Evolutionary conservation across 140 eudicot genomes (phyloP), one percentile per base, ranked within the genome.

Genomic region (Anethum foeniculum): DNA sequence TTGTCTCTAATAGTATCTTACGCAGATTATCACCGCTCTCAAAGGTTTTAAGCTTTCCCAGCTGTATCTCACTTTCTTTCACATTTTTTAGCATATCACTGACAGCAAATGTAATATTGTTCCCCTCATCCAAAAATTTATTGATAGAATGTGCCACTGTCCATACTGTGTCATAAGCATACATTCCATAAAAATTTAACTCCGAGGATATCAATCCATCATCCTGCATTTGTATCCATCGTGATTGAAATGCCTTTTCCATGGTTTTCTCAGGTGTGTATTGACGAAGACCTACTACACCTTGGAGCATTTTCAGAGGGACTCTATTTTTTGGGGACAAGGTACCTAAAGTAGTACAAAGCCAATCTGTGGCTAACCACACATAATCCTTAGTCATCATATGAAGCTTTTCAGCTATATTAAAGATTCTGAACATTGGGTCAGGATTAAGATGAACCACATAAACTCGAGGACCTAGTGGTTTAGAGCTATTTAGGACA

Each of bases 331-430:
- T 65, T 12, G 91, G 67, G 64, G 86, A 39, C 58, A 87, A 54
- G 0, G 90, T 80, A 46, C 88, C 85, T 85, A 90, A 83, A 72
- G 88, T 87, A 30, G 91, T 77, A 75, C 88, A 86, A 46, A 90
- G 87, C 93, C 93, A 90, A 79, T 90, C 93, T 8, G 93, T 90
- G 46, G 87, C 80, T 75, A 90, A 36, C 93, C 93, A 90, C 52
- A 88, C 90, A 76, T 90, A 88, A 81, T 85, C 89, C 32, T 36
- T 82, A 3, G 87, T 84, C 86, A 79, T 90, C 93, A 90, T 90
- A 62, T 84, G 77, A 52, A 90, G 87, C 77, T 86, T 82, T 41
- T 86, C 82, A 11, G 86, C 93, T 30, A 74, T 82, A 18, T 76
- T 46, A 74, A 89, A 89, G 72, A 89, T 46, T 62, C 73, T 89